These are phyloP conservation scores for Dionaea muscipula DNA, from an alignment of 179 eudicot species.

Conservation along the genomic window DNA sequence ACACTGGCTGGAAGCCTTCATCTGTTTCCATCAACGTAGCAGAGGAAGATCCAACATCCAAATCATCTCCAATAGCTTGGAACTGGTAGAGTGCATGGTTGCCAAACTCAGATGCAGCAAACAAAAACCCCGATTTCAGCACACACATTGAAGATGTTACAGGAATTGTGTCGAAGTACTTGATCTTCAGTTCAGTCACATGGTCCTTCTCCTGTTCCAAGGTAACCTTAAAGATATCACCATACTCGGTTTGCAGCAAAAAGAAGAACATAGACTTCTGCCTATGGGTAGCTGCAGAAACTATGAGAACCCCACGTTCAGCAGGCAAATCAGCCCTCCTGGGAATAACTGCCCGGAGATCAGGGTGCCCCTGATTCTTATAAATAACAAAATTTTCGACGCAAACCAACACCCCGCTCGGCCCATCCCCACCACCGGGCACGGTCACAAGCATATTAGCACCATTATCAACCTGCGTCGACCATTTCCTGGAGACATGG, in stretches of 20 bases:
- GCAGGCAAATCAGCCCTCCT: slow-evolving; percentile 86
- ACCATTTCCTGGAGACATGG: slow-evolving; percentile 96
- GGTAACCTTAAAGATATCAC: slow-evolving; percentile 87
- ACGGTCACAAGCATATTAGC: slow-evolving; percentile 92
- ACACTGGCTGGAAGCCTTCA: slow-evolving; percentile 85
- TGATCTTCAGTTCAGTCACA: slow-evolving; percentile 68
- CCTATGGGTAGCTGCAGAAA: slow-evolving; percentile 79
- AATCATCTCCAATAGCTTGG: slow-evolving; percentile 87
- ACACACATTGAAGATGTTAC: slow-evolving; percentile 75
- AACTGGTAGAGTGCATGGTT: slow-evolving; percentile 92
- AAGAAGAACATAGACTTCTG: slow-evolving; percentile 91
- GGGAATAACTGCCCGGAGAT: slow-evolving; percentile 86
- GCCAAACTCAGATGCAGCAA: slow-evolving; percentile 97
- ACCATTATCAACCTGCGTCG: slow-evolving; percentile 86
- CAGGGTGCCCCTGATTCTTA: slow-evolving; percentile 86
- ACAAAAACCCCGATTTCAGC: slow-evolving; percentile 73
- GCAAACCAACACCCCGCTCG: slow-evolving; percentile 94
- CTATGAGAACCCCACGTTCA: slow-evolving; percentile 81
- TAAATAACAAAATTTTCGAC: slow-evolving; percentile 94
- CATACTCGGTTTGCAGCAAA: slow-evolving; percentile 83
- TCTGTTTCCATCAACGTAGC: slow-evolving; percentile 78
- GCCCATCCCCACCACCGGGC: slow-evolving; percentile 97
- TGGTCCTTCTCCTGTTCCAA: slow-evolving; percentile 65
- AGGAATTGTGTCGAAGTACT: slow-evolving; percentile 91
- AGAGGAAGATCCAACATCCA: slow-evolving; percentile 83